Conservation (phyloP, 2,329 filamentous ascomycete genomes). For the Cladosporium colombiae region DNA sequence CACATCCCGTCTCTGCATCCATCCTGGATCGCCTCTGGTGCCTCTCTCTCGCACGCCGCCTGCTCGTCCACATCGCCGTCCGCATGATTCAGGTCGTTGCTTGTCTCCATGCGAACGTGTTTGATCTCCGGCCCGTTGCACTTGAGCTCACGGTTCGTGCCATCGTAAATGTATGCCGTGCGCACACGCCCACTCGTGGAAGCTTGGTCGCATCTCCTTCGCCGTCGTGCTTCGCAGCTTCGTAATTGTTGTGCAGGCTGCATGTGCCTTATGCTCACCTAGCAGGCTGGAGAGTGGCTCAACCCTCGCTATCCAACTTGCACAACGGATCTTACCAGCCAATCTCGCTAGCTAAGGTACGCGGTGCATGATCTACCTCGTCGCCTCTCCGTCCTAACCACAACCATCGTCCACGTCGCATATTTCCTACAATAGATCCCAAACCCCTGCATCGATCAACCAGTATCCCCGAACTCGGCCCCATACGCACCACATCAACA, state of each 20-base stretch:
- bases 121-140: slow-evolving; percentile 1
- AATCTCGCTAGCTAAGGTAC: not conserved
- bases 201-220: not conserved
- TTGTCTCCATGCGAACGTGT: not conserved
- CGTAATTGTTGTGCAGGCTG: not conserved
- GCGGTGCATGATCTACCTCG: not conserved
- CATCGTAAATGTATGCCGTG: not conserved
- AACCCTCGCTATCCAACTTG: not conserved
- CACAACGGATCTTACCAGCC: not conserved
- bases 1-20: not conserved
- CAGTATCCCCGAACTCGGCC: not conserved
- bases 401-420: not conserved
- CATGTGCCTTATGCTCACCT: not conserved
- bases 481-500: not conserved
- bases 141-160: not conserved
- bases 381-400: not conserved
- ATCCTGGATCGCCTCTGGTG: not conserved
- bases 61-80: not conserved
- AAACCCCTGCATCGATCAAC: not conserved
- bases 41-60: not conserved
- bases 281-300: not conserved
- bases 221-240: not conserved
- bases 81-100: slow-evolving; percentile 2
- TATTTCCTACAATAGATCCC: not conserved
- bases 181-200: not conserved